Base-by-base conservation (phyloP, 805 yeast species). In the Ogataea polymorpha region DNA sequence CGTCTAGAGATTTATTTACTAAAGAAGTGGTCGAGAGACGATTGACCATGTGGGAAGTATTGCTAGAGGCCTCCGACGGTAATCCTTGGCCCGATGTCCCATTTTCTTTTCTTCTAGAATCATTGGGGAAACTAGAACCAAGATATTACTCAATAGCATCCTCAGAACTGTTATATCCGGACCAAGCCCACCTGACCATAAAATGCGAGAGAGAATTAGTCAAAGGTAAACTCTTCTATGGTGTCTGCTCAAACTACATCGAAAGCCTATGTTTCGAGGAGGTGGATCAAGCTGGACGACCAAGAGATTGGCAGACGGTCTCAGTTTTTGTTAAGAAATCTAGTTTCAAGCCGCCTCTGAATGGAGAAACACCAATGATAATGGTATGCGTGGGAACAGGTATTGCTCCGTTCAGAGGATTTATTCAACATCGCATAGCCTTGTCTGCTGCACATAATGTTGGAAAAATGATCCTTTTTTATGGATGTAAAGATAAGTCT, bases 381-480 rank as follows among this genome's bases (percentile, higher is more conserved):
- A 76, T 90, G 81, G 75, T 91, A 51, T 96, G 97, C 14, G 96
- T 96, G 24, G 98, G 98, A 44, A 89, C 96, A 5, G 98, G 98
- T 56, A 86, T 90, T 37, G 97, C 98, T 2, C 98, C 98, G 42
- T 86, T 89, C 70, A 77, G 97, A 62, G 98, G 91, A 2, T 91
- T 91, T 53, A 63, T 91, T 24, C 80, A 87, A 66, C 96, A 90
- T 56, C 47, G 59, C 5, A 80, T 79, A 10, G 56, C 61, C 23
- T 17, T 18, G 18, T 64, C 66, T 10, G 62, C 65, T 35, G 50
- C 53, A 27, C 62, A 63, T 53, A 71, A 67, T 12, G 66, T 83
- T 27, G 96, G 95, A 35, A 75, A 78, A 48, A 76, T 82, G 41
- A 35, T 86, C 15, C 69, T 90, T 44, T 86, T 87, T 60, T 89